phyloP scores from a whole-genome alignment of 2,329 filamentous ascomycete genomes.

The Colletotrichum sidae region DNA sequence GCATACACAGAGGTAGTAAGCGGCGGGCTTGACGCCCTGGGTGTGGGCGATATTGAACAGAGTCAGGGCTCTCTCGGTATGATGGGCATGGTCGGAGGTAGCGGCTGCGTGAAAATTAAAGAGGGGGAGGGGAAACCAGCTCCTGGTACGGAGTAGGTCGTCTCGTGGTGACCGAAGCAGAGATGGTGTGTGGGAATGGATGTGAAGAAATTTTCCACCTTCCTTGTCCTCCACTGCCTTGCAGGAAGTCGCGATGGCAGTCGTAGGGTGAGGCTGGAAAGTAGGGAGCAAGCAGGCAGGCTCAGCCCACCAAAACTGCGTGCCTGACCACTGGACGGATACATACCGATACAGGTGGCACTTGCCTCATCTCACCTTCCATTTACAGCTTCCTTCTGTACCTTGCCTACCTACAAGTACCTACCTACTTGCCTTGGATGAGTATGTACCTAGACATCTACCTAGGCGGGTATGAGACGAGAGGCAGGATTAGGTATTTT shows the following conservation, averaged over 20 bases:
- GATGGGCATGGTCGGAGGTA: not conserved
- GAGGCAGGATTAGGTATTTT: not conserved
- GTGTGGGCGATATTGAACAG: not conserved
- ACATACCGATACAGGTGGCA: no score
- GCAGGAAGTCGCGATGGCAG: not conserved
- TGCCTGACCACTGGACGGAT: no score
- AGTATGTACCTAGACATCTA: not conserved
- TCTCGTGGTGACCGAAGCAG: not conserved
- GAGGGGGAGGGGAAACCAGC: no score
- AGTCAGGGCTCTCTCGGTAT: no score
- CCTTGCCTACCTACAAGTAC: no score
- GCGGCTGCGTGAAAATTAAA: no score
- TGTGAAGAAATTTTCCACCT: slow-evolving; percentile 35
- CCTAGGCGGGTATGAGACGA: not conserved
- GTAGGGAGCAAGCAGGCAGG: not conserved
- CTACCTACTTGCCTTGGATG: no score
- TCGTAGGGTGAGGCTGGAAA: not conserved
- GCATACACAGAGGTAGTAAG: no score
- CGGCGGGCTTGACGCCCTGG: not conserved
- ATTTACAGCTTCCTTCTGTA: no score
- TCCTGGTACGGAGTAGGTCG: no score
- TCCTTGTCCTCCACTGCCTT: slow-evolving; percentile 21
- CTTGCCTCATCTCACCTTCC: no score
- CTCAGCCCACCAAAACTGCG: no score
- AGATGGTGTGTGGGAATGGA: slow-evolving; percentile 24